phyloP scores from a whole-genome alignment of 129 eudicot species.

The Calendula officinalis region DNA sequence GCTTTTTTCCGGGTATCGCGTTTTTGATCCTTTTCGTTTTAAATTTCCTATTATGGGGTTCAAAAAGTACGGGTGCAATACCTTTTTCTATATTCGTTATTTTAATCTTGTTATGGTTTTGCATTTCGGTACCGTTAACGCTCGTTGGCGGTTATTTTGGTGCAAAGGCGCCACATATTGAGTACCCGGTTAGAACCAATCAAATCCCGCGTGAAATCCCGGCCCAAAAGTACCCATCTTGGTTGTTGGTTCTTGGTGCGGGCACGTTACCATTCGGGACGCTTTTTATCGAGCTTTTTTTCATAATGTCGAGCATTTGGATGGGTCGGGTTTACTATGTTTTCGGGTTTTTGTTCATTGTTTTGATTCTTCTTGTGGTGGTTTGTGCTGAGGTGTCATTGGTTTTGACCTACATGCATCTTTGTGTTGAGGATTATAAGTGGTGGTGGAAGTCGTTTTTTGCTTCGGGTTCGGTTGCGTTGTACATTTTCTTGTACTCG shows the following conservation, averaged over 20 bases:
- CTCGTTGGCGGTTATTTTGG: constrained; percentile 28
- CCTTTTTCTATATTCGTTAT: constrained; percentile 29
- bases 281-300: constrained; percentile 38
- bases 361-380: constrained; percentile 24
- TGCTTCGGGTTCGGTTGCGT: constrained; percentile 34
- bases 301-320: constrained; percentile 40
- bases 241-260: constrained; percentile 34
- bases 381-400: constrained; percentile 38
- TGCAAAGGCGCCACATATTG: constrained; percentile 22
- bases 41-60: constrained; percentile 37
- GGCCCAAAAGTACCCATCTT: constrained; percentile 36
- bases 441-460: constrained; percentile 45
- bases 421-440: constrained; percentile 36
- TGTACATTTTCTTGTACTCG: constrained; percentile 32
- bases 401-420: constrained; percentile 36
- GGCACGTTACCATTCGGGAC: constrained; percentile 40
- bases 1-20: constrained; percentile 32
- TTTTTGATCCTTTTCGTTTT: constrained; percentile 27
- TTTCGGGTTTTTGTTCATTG: constrained; percentile 33
- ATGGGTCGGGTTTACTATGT: constrained; percentile 34
- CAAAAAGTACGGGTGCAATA: constrained; percentile 32
- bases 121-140: constrained; percentile 35
- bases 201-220: constrained; percentile 43
- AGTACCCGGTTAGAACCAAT: constrained; percentile 35
- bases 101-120: constrained; percentile 32